These are phyloP conservation scores for Gremmenia infestans DNA, from an alignment of 2,329 filamentous ascomycete species.

Conservation along the genomic window DNA sequence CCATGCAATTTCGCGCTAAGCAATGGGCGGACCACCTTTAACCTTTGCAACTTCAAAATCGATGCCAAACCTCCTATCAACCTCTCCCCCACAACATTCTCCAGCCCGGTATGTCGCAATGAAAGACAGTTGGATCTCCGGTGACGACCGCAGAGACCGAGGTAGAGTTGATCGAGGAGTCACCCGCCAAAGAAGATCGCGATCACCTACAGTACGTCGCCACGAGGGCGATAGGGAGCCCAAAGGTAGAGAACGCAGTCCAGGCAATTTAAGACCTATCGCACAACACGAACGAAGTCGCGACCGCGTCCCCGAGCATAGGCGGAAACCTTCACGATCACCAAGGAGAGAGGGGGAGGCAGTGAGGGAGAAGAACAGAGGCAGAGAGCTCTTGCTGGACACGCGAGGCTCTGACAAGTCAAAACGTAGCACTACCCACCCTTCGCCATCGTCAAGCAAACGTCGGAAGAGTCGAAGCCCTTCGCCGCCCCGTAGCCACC, in stretches of 20 bases:
- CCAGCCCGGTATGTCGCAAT: conserved; percentile 36
- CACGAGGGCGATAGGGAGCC: conserved; percentile 30
- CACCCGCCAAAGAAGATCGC: conserved; percentile 32
- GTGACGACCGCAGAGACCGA: conserved; percentile 38
- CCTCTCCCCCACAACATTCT: conserved; percentile 16
- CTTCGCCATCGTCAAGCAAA: conserved; percentile 30
- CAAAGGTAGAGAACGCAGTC: conserved; percentile 28
- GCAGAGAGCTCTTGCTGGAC: conserved; percentile 31
- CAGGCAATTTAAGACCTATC: conserved; percentile 25
- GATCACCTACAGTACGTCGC: conserved; percentile 33
- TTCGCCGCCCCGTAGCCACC: conserved; percentile 29
- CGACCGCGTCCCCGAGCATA: conserved; percentile 23
- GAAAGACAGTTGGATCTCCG: conserved; percentile 39
- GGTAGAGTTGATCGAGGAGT: conserved; percentile 37
- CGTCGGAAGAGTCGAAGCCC: conserved; percentile 32
- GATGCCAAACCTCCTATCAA: background rate
- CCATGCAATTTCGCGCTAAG: background rate
- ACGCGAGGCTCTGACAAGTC: conserved; percentile 30
- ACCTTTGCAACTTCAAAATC: background rate
- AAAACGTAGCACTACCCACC: conserved; percentile 26
- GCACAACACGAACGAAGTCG: conserved; percentile 28
- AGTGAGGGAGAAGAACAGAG: conserved; percentile 32
- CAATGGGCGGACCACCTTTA: background rate
- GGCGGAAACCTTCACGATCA: conserved; percentile 28
- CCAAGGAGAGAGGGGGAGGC: conserved; percentile 29